Evolutionary conservation across 768 basidiomycete species (phyloP).

Genomic region (Naganishia kalamii): DNA sequence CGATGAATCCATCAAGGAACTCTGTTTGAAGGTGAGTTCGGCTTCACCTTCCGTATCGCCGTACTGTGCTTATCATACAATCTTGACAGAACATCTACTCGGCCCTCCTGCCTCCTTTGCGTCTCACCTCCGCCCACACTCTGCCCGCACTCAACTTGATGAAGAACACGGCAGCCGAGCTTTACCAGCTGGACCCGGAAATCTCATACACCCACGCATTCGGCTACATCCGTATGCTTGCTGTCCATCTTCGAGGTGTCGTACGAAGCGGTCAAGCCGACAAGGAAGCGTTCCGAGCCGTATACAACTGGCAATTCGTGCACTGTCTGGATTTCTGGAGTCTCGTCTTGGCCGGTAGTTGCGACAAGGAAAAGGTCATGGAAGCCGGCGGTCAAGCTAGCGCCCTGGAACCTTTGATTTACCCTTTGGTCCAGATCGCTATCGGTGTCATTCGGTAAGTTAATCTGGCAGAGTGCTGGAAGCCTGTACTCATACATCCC

Average conservation of each 20-base stretch:
- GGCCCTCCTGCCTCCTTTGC: conserved; percentile 70
- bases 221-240: conserved; percentile 88
- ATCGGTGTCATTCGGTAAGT: conserved; percentile 85
- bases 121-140: conserved; percentile 76
- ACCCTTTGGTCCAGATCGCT: conserved; percentile 89
- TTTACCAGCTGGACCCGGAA: conserved; percentile 64
- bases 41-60: neutral
- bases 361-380: conserved; percentile 56
- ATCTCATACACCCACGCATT: conserved; percentile 82
- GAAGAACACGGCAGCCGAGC: conserved; percentile 93
- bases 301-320: conserved; percentile 98
- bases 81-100: conserved; percentile 71
- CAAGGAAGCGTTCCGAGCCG: conserved; percentile 83
- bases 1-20: conserved; percentile 74
- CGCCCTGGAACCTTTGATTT: conserved; percentile 79
- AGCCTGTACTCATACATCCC: neutral
- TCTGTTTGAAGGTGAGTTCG: conserved; percentile 68
- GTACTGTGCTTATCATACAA: neutral
- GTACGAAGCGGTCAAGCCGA: conserved; percentile 29
- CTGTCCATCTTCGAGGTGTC: conserved; percentile 68
- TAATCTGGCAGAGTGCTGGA: neutral
- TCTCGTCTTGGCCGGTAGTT: conserved; percentile 74
- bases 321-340: conserved; percentile 97
- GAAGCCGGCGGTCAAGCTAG: conserved; percentile 58
- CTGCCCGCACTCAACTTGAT: conserved; percentile 88